Evolutionary conservation across 768 basidiomycete species (phyloP).

Genomic region (Dacryopinax primogenitus): DNA sequence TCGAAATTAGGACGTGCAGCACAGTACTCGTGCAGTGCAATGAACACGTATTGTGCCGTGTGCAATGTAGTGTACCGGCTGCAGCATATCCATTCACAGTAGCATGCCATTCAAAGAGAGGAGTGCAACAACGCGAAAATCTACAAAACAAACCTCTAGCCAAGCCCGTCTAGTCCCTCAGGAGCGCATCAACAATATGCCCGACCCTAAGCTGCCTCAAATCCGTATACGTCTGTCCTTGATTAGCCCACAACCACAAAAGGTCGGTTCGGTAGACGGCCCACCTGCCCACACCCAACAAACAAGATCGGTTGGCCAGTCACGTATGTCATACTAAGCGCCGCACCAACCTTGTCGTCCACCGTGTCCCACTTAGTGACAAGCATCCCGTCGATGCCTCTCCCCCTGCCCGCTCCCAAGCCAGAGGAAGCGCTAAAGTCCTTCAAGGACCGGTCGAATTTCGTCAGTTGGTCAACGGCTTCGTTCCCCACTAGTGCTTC

Average conservation of each 20-base stretch:
- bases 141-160: too few relatives aligned
- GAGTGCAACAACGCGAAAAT: too few relatives aligned
- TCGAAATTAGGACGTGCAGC: too few relatives aligned
- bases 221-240: constrained; percentile 82
- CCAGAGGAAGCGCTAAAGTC: constrained; percentile 72
- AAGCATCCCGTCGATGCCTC: constrained; percentile 96
- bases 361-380: constrained; percentile 99
- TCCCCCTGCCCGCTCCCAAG: constrained; percentile 46
- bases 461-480: constrained; percentile 92
- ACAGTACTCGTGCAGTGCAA: too few relatives aligned
- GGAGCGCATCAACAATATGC: constrained; percentile 87
- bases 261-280: constrained; percentile 24
- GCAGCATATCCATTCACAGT: too few relatives aligned
- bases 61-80: too few relatives aligned
- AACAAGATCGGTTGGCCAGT: constrained; percentile 98
- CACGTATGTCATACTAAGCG: constrained; percentile 97
- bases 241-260: constrained; percentile 9
- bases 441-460: constrained; percentile 86
- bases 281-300: constrained; percentile 91
- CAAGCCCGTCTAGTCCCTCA: constrained; percentile 44
- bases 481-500: constrained; percentile 98
- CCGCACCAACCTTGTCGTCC: constrained; percentile 95
- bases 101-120: too few relatives aligned
- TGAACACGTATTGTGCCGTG: too few relatives aligned
- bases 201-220: constrained; percentile 76